Evolutionary conservation across 805 yeast genomes (phyloP), one percentile per base, ranked within the genome.

Genomic region (Metschnikowia peoriensis): DNA sequence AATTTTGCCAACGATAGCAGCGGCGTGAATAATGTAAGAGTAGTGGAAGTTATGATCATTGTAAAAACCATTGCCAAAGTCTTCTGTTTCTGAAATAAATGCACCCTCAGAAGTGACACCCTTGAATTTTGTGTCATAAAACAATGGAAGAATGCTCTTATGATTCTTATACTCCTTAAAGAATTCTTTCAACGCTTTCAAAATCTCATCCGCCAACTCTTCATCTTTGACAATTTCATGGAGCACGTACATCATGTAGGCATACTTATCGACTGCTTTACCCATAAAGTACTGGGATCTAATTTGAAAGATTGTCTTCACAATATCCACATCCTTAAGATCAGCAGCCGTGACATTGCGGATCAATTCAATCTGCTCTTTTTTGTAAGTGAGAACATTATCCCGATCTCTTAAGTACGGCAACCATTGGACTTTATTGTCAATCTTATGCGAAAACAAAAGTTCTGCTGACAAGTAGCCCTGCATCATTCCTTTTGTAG

Each of bases 31-130:
- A 59, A 83, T 85, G 67, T 88, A 89, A 10, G 94, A 94, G 63
- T 86, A 89, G 66, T 89, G 96, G 79, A 88, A 89, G 65, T 89
- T 94, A 62, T 89, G 96, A 63, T 89, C 96, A 60, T 89, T 88
- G 69, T 88, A 89, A 66, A 81, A 86, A 22, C 88, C 80, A 65
- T 85, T 79, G 44, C 96, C 96, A 65, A 77, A 89, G 61, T 84
- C 86, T 7, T 3, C 22, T 9, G 2, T 2, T 27, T 34, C 41
- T 2, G 11, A n/a, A 4, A 7, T 15, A 38, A 43, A 43, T 9
- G 51, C 51, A 11, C 78, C 79, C 38, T 79, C 69, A 1, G 86
- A 78, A 15, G 84, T 78, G 12, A 83, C 71, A 51, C 87, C 87
- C 42, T 77, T 76, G 61, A 69, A 82, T 52, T 68, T 76, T 7